These are phyloP conservation scores for Mortierella sp. DNA, from an alignment of 371 early-diverging fungal species.

Conservation along the genomic window DNA sequence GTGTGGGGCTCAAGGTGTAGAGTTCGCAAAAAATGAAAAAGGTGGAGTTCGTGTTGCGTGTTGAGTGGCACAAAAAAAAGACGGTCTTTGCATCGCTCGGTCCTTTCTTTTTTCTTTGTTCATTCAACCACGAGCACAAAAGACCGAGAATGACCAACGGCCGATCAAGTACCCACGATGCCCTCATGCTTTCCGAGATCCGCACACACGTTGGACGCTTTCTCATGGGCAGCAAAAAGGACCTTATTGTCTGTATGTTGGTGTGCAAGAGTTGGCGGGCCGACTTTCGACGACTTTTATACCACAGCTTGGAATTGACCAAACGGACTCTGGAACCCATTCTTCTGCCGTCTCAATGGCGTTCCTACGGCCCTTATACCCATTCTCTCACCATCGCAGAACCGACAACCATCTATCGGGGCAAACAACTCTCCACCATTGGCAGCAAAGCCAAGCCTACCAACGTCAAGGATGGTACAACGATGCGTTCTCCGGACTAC, in stretches of 20 bases:
- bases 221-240: slow-evolving; percentile 19
- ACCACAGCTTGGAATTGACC: slow-evolving; percentile 10
- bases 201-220: slow-evolving; percentile 26
- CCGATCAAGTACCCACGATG: not conserved
- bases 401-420: slow-evolving; percentile 15
- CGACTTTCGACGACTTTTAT: slow-evolving; percentile 32
- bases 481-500: slow-evolving; percentile 15
- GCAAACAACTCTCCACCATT: not conserved
- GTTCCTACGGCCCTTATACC: slow-evolving; percentile 25
- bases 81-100: too few relatives aligned
- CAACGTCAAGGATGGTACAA: not conserved
- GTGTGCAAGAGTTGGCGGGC: slow-evolving; percentile 30
- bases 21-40: too few relatives aligned
- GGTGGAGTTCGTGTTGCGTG: too few relatives aligned
- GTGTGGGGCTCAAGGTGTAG: too few relatives aligned
- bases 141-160: not conserved
- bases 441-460: not conserved
- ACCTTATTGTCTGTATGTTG: slow-evolving; percentile 27
- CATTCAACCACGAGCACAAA: too few relatives aligned
- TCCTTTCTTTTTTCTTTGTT: too few relatives aligned
- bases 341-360: slow-evolving; percentile 21
- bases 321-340: slow-evolving; percentile 15
- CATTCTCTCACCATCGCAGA: slow-evolving; percentile 25
- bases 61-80: too few relatives aligned
- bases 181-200: slow-evolving; percentile 34